Evolutionary conservation across 75 land plant genomes (phyloP).

Genomic region (Chamaecyparis obtusa): DNA sequence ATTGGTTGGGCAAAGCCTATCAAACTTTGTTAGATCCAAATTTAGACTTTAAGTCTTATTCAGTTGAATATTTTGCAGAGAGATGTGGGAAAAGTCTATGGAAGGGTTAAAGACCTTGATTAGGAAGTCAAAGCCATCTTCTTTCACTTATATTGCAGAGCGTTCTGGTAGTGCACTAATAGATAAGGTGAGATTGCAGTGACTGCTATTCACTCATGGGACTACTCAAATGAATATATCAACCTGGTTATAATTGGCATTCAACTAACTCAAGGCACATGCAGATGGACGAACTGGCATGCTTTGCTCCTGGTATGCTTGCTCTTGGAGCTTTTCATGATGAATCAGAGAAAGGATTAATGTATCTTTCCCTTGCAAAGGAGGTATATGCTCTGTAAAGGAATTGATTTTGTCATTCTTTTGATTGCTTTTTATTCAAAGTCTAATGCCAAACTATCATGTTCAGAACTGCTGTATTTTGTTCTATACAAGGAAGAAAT

Average conservation of each 20-base stretch:
- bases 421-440: not conserved
- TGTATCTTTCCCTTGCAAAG: conserved; percentile 76
- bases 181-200: conserved; percentile 60
- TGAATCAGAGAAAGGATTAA: conserved; percentile 54
- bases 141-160: conserved; percentile 83
- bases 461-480: not conserved
- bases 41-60: not conserved
- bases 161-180: conserved; percentile 56
- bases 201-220: not conserved
- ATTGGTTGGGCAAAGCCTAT: not conserved
- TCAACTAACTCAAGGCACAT: not conserved
- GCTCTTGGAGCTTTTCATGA: conserved; percentile 78
- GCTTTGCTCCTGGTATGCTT: conserved; percentile 98
- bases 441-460: not conserved
- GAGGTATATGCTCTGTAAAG: conserved; percentile 58
- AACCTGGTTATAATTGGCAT: not conserved
- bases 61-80: conserved; percentile 34
- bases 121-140: conserved; percentile 69
- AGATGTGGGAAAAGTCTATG: conserved; percentile 99
- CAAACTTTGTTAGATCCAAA: not conserved
- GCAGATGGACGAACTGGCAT: conserved; percentile 99
- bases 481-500: not conserved
- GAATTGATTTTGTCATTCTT: not conserved
- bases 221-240: not conserved
- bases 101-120: conserved; percentile 75